A percentile compares a stretch with the other conserved stretches of the same genome.
Evolutionary conservation across 2,329 filamentous ascomycete species (phyloP).

Genomic region (Botrytis aclada): DNA sequence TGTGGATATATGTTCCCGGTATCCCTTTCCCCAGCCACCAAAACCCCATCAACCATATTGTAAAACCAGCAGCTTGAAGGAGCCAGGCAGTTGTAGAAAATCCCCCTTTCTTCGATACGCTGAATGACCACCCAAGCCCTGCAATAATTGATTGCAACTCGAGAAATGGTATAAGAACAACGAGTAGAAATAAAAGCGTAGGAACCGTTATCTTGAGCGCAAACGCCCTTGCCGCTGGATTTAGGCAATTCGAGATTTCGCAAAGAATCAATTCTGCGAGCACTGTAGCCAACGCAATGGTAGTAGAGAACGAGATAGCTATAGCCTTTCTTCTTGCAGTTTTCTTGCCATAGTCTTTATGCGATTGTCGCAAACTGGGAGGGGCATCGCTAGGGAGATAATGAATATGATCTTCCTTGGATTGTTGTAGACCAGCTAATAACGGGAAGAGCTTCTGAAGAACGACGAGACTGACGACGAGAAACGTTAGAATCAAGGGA

Average conservation of each 20-base stretch:
- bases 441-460: constrained; percentile 68
- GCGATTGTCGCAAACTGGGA: constrained; percentile 53
- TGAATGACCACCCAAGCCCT: constrained; percentile 59
- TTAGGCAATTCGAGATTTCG: constrained; percentile 76
- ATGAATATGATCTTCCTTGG: constrained; percentile 56
- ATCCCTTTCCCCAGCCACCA: constrained; percentile 71
- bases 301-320: constrained; percentile 69
- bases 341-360: constrained; percentile 56
- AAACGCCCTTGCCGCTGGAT: constrained; percentile 61
- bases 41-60: constrained; percentile 67
- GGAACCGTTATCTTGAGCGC: constrained; percentile 69
- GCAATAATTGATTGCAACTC: constrained; percentile 61
- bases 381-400: constrained; percentile 62
- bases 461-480: constrained; percentile 59
- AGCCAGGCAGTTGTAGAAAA: constrained; percentile 61
- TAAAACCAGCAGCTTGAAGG: constrained; percentile 61
- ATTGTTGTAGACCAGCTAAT: constrained; percentile 55
- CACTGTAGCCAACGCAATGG: constrained; percentile 72
- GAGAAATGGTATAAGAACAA: constrained; percentile 73
- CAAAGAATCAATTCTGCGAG: constrained; percentile 78
- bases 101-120: constrained; percentile 54
- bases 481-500: constrained; percentile 70
- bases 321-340: constrained; percentile 51
- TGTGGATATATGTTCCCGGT: constrained; percentile 50
- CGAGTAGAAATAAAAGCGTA: constrained; percentile 66